Base-by-base conservation (phyloP, 768 basidiomycete genomes). In the Lactarius pseudohatsudake region DNA sequence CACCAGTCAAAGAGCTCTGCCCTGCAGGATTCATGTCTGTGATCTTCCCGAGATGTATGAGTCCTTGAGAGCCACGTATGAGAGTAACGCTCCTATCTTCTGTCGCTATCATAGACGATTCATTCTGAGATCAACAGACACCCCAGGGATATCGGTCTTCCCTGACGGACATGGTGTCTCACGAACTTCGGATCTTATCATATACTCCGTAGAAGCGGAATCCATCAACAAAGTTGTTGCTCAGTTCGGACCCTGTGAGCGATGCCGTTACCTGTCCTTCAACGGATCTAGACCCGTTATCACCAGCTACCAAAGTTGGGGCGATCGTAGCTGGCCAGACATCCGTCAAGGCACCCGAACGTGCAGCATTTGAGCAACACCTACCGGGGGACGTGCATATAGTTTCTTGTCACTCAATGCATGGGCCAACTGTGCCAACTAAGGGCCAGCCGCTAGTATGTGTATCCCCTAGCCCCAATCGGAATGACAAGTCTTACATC, bases 261-360 rank as follows among this genome's bases (percentile, higher is more conserved):
- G 8, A 60, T 53, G 58, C 40, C 57, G 64, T 34, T 63, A 15
- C 3, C 55, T 26, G 45, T 15, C n/a, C 22, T 30, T 34, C 30
- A 43, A 30, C 43, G 50, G 38, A 30, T 32, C 59, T 55, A 56
- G 15, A 32, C 15, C 38, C 50, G 50, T 53, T 53, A 34, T 56
- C 15, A 45, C 64, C 45, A 94, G 96, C 95, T 15, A 98, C 96
- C 0, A 98, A 97, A 77, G 76, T 95, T 28, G 85, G 92, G 20
- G 94, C 97, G 2, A 86, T 96, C 54, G 96, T 99, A 32, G 86
- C 94, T 0, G 97, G 96, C 1, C 96, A 99, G 76, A 99, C 96
- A 0, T 96, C 93, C 1, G 96, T 98, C 54, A 99, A 99, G 75
- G 92, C 94, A 0, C 97, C 97, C 0, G 97, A 99, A 75, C 87